Conservation (phyloP, 169 alveolate genomes). For the Eimeria sp. region DNA sequence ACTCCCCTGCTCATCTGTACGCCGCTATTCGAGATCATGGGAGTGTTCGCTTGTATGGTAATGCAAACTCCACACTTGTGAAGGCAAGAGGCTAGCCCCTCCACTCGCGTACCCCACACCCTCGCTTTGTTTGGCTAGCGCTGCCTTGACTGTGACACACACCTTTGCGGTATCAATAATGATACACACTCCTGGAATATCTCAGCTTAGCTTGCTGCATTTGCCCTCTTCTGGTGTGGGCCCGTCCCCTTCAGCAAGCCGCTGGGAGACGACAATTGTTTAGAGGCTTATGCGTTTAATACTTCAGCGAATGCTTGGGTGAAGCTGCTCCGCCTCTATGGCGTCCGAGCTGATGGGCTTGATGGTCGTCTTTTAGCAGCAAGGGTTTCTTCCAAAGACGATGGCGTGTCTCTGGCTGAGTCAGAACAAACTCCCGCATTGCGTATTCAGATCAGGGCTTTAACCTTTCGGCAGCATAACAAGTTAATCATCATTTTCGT, state of each 20-base stretch:
- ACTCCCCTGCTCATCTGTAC: conserved; percentile 74
- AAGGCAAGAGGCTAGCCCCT: neutral
- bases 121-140: conserved; percentile 2
- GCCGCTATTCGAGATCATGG: conserved; percentile 69
- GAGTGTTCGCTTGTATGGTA: conserved; percentile 75
- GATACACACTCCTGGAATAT: neutral
- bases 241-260: neutral
- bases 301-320: conserved; percentile 70
- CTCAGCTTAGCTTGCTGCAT: neutral
- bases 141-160: neutral
- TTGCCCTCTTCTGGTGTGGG: neutral
- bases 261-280: neutral
- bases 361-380: conserved; percentile 68
- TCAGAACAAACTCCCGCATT: neutral
- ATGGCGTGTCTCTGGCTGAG: conserved; percentile 71
- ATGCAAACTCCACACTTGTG: conserved; percentile 40
- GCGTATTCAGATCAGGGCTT: neutral
- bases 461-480: neutral
- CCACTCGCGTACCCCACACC: no score
- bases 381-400: conserved; percentile 45
- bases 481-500: neutral
- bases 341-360: conserved; percentile 70
- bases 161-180: neutral
- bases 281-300: neutral
- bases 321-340: conserved; percentile 41